Conservation (phyloP, 2,329 filamentous ascomycete species). For the Ophiostoma ips region DNA sequence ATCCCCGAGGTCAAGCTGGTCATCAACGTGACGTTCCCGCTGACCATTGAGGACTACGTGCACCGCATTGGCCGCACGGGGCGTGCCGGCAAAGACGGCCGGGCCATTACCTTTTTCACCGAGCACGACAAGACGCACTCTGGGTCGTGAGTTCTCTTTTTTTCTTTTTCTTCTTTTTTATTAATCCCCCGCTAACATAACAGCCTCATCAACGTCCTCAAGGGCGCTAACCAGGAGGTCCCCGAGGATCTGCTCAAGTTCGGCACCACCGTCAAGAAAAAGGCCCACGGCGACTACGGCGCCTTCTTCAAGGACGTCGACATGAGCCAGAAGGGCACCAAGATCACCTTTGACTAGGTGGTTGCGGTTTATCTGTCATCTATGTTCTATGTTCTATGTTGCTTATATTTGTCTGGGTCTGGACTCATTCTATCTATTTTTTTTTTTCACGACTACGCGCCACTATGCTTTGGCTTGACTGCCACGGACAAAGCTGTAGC, state of each 20-base stretch:
- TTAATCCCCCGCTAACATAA: conserved; percentile 1
- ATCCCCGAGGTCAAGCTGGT: conserved; percentile 93
- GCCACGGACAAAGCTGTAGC: conserved; percentile 21
- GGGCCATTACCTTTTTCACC: conserved; percentile 88
- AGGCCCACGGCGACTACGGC: conserved; percentile 88
- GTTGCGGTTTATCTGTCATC: neutral
- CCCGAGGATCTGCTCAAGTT: conserved; percentile 89
- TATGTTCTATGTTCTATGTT: neutral
- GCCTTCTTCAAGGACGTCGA: conserved; percentile 90
- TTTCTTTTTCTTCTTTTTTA: neutral
- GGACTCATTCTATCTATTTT: neutral
- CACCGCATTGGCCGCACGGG: conserved; percentile 94
- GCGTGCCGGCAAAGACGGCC: conserved; percentile 75
- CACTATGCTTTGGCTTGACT: neutral
- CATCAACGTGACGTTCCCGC: conserved; percentile 87
- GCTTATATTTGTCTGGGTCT: neutral
- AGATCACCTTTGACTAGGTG: conserved; percentile 71
- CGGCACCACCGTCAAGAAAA: conserved; percentile 97
- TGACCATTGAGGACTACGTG: conserved; percentile 95
- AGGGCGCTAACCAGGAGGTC: conserved; percentile 79
- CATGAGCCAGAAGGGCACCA: conserved; percentile 70
- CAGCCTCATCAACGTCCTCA: conserved; percentile 86
- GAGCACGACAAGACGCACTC: conserved; percentile 87
- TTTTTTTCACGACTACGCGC: neutral
- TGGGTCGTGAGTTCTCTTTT: conserved; percentile 54